phyloP scores from a whole-genome alignment of 1,284 basidiomycete genomes.

The Microbotryum silenes-acaulis region DNA sequence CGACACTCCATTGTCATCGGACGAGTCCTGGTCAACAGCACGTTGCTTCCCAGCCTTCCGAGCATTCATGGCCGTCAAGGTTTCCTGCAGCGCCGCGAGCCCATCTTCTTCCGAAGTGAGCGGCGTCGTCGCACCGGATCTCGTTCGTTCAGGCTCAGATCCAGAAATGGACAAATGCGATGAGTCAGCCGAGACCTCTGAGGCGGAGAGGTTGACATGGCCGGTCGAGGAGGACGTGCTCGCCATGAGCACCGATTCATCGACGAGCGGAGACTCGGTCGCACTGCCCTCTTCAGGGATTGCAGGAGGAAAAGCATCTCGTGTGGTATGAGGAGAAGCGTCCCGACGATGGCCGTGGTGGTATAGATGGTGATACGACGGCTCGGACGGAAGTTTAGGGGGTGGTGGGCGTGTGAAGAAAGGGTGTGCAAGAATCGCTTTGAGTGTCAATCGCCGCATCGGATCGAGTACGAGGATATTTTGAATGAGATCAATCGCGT shows the following conservation, averaged over 20 bases:
- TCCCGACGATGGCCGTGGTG: slow-evolving; percentile 11
- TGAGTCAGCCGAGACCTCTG: slow-evolving; percentile 34
- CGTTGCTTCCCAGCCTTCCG: slow-evolving; percentile 15
- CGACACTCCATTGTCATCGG: slow-evolving; percentile 21
- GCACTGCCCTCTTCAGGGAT: slow-evolving; percentile 38
- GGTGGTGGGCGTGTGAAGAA: slow-evolving; percentile 65
- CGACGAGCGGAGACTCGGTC: not conserved
- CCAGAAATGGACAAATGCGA: slow-evolving; percentile 35
- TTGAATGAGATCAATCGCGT: slow-evolving; percentile 69
- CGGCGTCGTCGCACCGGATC: slow-evolving; percentile 39
- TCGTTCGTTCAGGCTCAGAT: slow-evolving; percentile 30
- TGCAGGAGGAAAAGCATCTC: slow-evolving; percentile 39
- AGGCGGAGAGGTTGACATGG: not conserved
- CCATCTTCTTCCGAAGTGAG: slow-evolving; percentile 40
- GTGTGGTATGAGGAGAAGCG: slow-evolving; percentile 28
- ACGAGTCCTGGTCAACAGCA: not conserved
- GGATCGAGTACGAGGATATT: slow-evolving; percentile 75
- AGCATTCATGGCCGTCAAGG: not conserved
- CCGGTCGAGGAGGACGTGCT: slow-evolving; percentile 32
- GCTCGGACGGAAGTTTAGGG: slow-evolving; percentile 30
- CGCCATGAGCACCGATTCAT: slow-evolving; percentile 13
- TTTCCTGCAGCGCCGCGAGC: slow-evolving; percentile 2
- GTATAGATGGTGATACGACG: slow-evolving; percentile 7
- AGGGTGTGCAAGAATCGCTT: slow-evolving; percentile 75
- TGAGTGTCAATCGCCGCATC: slow-evolving; percentile 64